These are phyloP conservation scores for Litsea cubeba DNA, from an alignment of 164 flowering plant species.

Conservation along the genomic window DNA sequence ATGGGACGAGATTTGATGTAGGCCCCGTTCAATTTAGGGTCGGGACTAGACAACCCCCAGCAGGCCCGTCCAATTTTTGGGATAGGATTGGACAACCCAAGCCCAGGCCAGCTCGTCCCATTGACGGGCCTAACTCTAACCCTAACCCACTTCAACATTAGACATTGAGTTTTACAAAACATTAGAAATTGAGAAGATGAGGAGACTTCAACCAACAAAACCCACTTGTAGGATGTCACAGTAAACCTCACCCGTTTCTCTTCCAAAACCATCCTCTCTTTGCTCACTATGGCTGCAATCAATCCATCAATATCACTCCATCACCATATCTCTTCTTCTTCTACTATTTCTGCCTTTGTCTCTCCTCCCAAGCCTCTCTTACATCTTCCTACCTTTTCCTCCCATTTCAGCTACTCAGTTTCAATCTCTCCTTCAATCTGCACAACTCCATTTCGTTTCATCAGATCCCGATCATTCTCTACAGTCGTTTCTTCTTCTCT, in stretches of 20 bases:
- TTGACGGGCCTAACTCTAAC: rapidly evolving
- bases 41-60: no score
- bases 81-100: no score
- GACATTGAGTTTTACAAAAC: no score
- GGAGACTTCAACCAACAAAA: no score
- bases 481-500: constrained; percentile 37
- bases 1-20: no score
- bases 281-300: constrained; percentile 1
- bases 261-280: not conserved
- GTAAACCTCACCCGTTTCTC: not conserved
- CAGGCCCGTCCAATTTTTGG: no score
- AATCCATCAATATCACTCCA: not conserved
- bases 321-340: not conserved
- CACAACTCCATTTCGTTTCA: constrained; percentile 6
- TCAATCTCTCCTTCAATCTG: constrained; percentile 18
- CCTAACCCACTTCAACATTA: no score
- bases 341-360: not conserved
- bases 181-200: no score
- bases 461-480: constrained; percentile 21
- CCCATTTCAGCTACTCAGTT: constrained; percentile 14
- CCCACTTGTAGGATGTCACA: no score
- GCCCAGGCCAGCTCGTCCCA: no score
- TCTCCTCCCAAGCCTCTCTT: constrained; percentile 1
- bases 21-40: no score
- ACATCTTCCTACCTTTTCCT: constrained; percentile 7